phyloP scores from a whole-genome alignment of 768 basidiomycete genomes.

The Crepidotus variabilis region DNA sequence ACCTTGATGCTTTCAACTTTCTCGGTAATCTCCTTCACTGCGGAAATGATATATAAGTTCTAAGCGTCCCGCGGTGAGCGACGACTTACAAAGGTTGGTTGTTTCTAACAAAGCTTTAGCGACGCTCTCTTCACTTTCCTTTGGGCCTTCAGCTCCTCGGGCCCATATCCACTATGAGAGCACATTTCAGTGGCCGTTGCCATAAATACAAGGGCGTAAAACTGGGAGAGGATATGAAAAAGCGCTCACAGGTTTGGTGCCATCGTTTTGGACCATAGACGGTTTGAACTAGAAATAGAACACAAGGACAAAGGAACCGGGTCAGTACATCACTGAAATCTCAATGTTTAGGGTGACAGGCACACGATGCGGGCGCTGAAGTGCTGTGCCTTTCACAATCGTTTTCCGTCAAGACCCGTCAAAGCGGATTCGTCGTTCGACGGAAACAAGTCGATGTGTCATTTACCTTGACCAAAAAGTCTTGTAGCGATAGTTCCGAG shows the following conservation, averaged over 20 bases:
- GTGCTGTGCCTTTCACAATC: background rate
- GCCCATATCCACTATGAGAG: constrained; percentile 67
- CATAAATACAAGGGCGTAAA: background rate
- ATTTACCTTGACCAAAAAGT: constrained; percentile 54
- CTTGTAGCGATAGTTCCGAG: constrained; percentile 38
- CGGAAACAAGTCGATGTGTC: background rate
- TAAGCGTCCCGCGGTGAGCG: background rate
- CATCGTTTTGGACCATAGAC: constrained; percentile 76
- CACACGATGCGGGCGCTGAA: too few relatives aligned
- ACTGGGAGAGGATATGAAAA: background rate
- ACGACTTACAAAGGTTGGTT: constrained; percentile 34
- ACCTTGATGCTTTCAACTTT: constrained; percentile 63
- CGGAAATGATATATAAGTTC: background rate
- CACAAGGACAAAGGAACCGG: background rate
- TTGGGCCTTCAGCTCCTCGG: constrained; percentile 19
- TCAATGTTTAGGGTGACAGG: background rate
- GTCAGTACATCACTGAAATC: background rate
- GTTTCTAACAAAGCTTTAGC: constrained; percentile 45
- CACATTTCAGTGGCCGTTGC: background rate
- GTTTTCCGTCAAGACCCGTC: background rate
- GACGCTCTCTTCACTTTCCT: constrained; percentile 15
- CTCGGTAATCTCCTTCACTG: constrained; percentile 57
- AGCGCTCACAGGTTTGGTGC: constrained; percentile 61
- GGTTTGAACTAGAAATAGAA: constrained; percentile 52
- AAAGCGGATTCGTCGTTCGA: background rate